phyloP scores from a whole-genome alignment of 176 grass and related monocot genomes.

The Phoenix roebelenii region DNA sequence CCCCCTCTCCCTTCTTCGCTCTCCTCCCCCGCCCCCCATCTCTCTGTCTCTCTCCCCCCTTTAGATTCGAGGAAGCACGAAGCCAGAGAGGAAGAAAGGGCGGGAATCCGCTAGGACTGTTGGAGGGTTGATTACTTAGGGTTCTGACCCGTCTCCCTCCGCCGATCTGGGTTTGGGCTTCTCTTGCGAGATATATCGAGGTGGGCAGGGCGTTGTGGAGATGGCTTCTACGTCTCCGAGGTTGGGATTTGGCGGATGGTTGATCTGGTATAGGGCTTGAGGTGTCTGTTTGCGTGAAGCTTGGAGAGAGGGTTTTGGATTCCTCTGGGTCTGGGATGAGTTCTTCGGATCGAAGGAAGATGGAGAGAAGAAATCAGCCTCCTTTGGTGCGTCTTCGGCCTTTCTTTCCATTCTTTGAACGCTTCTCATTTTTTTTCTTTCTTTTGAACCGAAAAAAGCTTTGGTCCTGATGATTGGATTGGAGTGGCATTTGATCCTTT shows the following conservation, averaged over 20 bases:
- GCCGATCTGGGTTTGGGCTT: constrained; percentile 3
- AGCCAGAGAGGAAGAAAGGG: too few relatives aligned
- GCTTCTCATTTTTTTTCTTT: too few relatives aligned
- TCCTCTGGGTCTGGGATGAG: too few relatives aligned
- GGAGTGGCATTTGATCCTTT: too few relatives aligned
- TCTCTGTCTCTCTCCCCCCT: not conserved
- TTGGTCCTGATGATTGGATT: too few relatives aligned
- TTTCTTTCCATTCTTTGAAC: not conserved
- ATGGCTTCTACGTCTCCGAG: too few relatives aligned
- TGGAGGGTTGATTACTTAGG: not conserved
- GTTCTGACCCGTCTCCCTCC: not conserved
- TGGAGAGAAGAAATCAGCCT: constrained; percentile 53
- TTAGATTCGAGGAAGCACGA: not conserved
- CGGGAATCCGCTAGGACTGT: too few relatives aligned
- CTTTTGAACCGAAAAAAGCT: not conserved
- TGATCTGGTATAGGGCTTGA: too few relatives aligned
- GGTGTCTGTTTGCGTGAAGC: not conserved
- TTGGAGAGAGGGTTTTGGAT: constrained; percentile 3
- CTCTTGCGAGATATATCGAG: not conserved
- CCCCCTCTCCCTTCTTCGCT: too few relatives aligned
- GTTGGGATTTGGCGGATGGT: too few relatives aligned
- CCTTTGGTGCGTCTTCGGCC: constrained; percentile 40
- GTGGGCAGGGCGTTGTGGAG: too few relatives aligned
- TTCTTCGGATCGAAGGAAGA: constrained; percentile 5
- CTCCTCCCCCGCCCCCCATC: not conserved